Conservation (phyloP, 495 filamentous ascomycete genomes). For the Sabuloglossum arenarium region DNA sequence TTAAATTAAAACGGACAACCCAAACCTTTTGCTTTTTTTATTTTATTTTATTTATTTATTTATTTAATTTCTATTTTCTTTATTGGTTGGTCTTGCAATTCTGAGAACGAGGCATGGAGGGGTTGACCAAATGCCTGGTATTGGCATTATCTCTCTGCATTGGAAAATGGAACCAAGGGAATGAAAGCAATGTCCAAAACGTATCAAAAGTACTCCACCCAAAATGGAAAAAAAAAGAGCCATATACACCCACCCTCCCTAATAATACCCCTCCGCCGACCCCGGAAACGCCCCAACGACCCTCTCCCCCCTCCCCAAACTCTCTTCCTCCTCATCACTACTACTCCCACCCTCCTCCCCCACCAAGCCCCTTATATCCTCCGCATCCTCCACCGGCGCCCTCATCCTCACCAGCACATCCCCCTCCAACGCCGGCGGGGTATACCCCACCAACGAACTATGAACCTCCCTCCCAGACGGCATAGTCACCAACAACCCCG, state of each 20-base stretch:
- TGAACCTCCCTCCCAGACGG: constrained; percentile 82
- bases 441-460: constrained; percentile 15
- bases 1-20: no score
- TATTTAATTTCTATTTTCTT: no score
- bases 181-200: no score
- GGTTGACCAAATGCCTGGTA: no score
- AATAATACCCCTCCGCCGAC: constrained; percentile 9
- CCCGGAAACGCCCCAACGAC: constrained; percentile 20
- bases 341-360: constrained; percentile 18
- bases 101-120: no score
- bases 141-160: no score
- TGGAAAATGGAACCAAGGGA: no score
- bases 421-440: constrained; percentile 15
- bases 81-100: no score
- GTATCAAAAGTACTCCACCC: background rate
- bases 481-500: constrained; percentile 48
- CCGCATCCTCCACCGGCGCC: constrained; percentile 14
- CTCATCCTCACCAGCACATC: constrained; percentile 15
- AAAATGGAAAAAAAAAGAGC: background rate
- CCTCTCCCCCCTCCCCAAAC: constrained; percentile 8
- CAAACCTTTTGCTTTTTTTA: no score
- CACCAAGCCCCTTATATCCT: constrained; percentile 9
- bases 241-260: no score
- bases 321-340: constrained; percentile 22
- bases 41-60: no score